phyloP scores from a whole-genome alignment of 495 filamentous ascomycete genomes.

The Niebla homalea region DNA sequence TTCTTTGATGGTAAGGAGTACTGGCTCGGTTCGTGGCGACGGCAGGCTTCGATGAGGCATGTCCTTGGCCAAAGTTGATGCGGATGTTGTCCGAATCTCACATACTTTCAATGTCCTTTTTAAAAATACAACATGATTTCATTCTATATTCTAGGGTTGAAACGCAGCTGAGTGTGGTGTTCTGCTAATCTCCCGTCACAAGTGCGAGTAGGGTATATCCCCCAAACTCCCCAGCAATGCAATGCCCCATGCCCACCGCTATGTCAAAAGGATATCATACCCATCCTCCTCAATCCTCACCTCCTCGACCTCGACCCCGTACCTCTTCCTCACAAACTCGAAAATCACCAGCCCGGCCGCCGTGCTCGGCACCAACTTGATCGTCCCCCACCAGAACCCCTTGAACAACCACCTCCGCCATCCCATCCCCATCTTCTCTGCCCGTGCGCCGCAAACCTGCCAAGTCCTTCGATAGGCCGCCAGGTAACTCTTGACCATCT shows the following conservation, averaged over 20 bases:
- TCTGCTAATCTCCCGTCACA: too few species aligned
- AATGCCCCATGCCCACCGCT: not conserved
- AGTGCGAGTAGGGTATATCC: too few species aligned
- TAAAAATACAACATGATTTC: too few species aligned
- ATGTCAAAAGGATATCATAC: constrained; percentile 57
- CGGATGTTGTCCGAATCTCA: too few species aligned
- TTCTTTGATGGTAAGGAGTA: too few species aligned
- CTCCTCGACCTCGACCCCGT: constrained; percentile 53
- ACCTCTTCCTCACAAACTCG: constrained; percentile 71
- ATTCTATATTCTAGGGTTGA: too few species aligned
- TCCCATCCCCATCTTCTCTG: constrained; percentile 40
- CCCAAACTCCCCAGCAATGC: too few species aligned
- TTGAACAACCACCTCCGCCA: constrained; percentile 63
- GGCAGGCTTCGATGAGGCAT: too few species aligned
- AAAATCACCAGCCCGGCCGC: constrained; percentile 84
- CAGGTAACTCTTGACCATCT: constrained; percentile 54
- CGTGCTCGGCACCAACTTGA: constrained; percentile 76
- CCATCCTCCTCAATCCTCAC: constrained; percentile 52
- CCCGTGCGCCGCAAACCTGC: constrained; percentile 51
- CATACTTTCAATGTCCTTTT: too few species aligned
- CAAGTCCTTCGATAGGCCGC: constrained; percentile 66
- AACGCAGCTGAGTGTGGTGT: too few species aligned
- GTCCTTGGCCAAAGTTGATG: too few species aligned
- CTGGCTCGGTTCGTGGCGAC: too few species aligned
- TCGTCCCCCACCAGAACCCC: constrained; percentile 59